Percentiles rank a stretch among this genome's conserved stretches.
Conservation (phyloP, 192 early-diverging fungal species). For the Coemansia sp. region DNA sequence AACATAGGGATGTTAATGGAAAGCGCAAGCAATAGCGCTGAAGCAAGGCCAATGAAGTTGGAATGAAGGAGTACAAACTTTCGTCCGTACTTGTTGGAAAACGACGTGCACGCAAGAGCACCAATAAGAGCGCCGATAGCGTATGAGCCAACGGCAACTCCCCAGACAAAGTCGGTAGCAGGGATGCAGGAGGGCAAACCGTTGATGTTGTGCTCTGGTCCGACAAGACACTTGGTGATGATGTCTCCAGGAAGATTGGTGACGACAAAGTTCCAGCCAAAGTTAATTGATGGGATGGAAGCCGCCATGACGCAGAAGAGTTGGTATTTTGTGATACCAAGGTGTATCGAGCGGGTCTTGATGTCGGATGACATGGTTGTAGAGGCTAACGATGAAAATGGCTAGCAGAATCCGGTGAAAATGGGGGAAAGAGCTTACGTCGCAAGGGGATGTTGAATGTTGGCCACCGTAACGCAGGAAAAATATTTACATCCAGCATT, state of each 20-base stretch:
- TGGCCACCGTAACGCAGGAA: neutral
- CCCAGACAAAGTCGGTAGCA: slow-evolving; percentile 51
- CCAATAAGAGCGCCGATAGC: slow-evolving; percentile 67
- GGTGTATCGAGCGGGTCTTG: neutral
- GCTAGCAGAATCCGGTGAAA: neutral
- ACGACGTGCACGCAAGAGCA: slow-evolving; percentile 58
- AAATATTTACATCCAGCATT: neutral
- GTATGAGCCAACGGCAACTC: slow-evolving; percentile 56
- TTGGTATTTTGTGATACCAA: slow-evolving; percentile 14
- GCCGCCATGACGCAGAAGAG: slow-evolving; percentile 45
- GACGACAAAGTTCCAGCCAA: slow-evolving; percentile 54
- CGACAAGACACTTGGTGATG: slow-evolving; percentile 49
- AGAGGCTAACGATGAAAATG: neutral
- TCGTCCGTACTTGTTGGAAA: slow-evolving; percentile 63
- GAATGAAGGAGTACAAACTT: slow-evolving; percentile 63
- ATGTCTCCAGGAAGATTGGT: slow-evolving; percentile 59
- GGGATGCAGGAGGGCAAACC: slow-evolving; percentile 45
- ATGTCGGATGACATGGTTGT: neutral
- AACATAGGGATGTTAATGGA: slow-evolving; percentile 64
- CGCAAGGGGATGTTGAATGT: neutral
- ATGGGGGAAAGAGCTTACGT: neutral
- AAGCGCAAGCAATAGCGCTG: slow-evolving; percentile 60
- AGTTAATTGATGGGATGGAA: slow-evolving; percentile 42
- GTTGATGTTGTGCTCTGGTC: slow-evolving; percentile 21
- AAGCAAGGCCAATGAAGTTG: slow-evolving; percentile 65